Evolutionary conservation across 1,284 basidiomycete genomes (phyloP).

Genomic region (Trichosporon sp.): DNA sequence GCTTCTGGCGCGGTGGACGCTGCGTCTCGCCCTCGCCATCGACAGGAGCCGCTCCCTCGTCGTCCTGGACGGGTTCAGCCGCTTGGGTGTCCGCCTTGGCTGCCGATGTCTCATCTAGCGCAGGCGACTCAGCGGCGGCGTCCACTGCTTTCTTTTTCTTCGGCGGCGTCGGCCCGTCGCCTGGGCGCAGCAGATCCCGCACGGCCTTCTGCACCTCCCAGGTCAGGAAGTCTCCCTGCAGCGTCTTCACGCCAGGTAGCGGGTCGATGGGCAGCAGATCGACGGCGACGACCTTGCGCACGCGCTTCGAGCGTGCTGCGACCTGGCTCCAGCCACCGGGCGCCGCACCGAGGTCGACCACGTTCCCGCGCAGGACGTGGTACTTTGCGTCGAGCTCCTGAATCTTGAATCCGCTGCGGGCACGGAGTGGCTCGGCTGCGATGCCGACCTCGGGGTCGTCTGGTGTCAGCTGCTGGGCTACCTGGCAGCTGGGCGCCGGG

Average conservation of each 20-base stretch:
- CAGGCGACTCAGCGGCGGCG: not conserved
- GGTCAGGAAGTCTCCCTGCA: slow-evolving; percentile 72
- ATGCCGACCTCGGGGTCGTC: slow-evolving; percentile 26
- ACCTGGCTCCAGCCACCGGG: slow-evolving; percentile 88
- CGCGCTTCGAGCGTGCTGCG: slow-evolving; percentile 48
- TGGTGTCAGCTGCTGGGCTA: not conserved
- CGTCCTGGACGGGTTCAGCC: too few relatives aligned
- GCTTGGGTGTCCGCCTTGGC: too few relatives aligned
- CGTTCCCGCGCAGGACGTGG: slow-evolving; percentile 55
- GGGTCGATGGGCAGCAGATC: slow-evolving; percentile 66
- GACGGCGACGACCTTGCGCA: slow-evolving; percentile 60
- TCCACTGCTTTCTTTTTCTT: not conserved
- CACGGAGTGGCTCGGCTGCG: slow-evolving; percentile 54
- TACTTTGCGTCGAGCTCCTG: slow-evolving; percentile 34
- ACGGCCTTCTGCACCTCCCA: slow-evolving; percentile 56
- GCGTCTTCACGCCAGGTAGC: slow-evolving; percentile 62
- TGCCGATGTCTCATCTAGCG: not conserved
- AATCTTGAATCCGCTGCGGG: slow-evolving; percentile 81
- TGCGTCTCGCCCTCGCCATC: not conserved
- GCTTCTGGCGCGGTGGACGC: not conserved
- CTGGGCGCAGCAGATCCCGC: slow-evolving; percentile 2
- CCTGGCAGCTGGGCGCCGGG: too few relatives aligned
- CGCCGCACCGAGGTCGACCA: slow-evolving; percentile 79
- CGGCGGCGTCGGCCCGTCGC: not conserved
- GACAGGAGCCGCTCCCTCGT: not conserved